These are phyloP conservation scores for Coprinopsis strossmayeri DNA, from an alignment of 768 basidiomycete genomes.

Conservation along the genomic window DNA sequence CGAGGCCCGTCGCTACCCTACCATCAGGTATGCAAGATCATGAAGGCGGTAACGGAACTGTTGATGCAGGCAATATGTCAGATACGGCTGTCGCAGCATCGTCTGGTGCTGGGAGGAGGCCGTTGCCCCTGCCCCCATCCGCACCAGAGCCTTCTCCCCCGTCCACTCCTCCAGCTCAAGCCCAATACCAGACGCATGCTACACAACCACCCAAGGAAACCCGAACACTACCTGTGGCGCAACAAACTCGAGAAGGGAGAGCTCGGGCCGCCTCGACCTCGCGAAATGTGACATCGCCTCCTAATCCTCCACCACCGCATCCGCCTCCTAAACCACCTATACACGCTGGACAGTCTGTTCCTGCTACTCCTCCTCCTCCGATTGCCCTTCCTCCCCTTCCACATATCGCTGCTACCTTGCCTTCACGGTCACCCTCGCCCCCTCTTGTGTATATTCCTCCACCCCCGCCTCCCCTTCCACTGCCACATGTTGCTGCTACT, in stretches of 20 bases:
- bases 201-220: too few species aligned
- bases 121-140: background rate
- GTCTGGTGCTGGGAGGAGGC: background rate
- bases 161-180: too few species aligned
- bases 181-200: too few species aligned
- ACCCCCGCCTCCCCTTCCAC: background rate
- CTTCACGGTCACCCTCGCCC: background rate
- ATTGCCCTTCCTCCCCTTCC: background rate
- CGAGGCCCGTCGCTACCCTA: background rate
- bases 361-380: background rate
- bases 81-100: background rate
- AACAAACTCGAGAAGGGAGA: too few species aligned
- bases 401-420: background rate
- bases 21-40: too few species aligned
- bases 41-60: background rate
- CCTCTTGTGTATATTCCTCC: background rate
- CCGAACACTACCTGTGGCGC: too few species aligned
- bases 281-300: too few species aligned
- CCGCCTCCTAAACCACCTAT: too few species aligned
- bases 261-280: too few species aligned
- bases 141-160: background rate
- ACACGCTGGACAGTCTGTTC: too few species aligned
- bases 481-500: background rate
- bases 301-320: too few species aligned
- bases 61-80: background rate